Evolutionary conservation across 2,329 filamentous ascomycete species (phyloP), one percentile per base, ranked within the genome.

Genomic region (Penicillium concentricum): DNA sequence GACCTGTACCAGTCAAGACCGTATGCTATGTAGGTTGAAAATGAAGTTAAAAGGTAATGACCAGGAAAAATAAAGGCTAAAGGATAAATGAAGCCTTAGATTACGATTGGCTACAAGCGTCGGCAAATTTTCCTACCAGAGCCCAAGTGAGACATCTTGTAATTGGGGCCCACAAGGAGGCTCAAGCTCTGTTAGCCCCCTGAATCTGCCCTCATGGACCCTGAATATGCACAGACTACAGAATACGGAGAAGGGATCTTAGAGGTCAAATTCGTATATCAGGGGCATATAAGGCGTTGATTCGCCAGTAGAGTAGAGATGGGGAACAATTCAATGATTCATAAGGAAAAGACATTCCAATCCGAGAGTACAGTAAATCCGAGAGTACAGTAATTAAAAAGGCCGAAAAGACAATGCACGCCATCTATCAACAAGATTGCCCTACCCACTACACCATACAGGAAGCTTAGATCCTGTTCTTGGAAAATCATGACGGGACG

Each of bases 401-500:
- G 35, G 48, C 35, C 54, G 28, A 62, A 63, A 58, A 57, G 49
- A 60, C 52, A 61, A 66, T 63, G 60, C 64, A 66, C 63, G 57
- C 62, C 63, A 58, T 71, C 67, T 72, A 72, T 71, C 61, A 67
- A 70, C 60, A 69, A 62, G 55, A 60, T 61, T 39, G 59, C 64
- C 64, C 60, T 61, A 61, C 62, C 63, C 59, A 60, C 61, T 64
- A 67, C 67, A 63, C 67, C 64, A 61, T 63, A 62, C 59, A 62
- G 22, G 46, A 59, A 16, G 44, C n/a, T 32, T 34, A 41, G 38
- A 15, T 46, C 18, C 41, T 49, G 37, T 43, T 38, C 28, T 45
- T 39, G 26, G 49, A 54, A 50, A 50, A 18, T 41, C 53, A 41
- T 43, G 54, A 48, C 24, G 54, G 32, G 38, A 47, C 30, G 43